Base-by-base conservation (phyloP, 2,329 filamentous ascomycete genomes). In the Sclerotinia subarctica region DNA sequence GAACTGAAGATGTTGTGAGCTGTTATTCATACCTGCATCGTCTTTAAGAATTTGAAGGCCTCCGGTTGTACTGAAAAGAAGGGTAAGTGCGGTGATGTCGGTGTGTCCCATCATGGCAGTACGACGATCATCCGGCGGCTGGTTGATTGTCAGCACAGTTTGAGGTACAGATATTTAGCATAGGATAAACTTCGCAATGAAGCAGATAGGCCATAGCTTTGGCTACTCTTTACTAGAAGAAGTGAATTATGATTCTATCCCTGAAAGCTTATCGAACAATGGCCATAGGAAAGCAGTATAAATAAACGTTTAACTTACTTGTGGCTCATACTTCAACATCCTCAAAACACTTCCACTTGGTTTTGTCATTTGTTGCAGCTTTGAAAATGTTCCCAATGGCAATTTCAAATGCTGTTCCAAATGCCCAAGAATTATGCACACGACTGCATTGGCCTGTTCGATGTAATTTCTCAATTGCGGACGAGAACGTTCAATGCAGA, bases 21-120 rank as follows among this genome's bases (percentile, higher is more conserved):
- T 26, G 6, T 24, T 35, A 8, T 24, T 66, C 63, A 5, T 38
- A 66, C 57, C 65, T 13, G 46, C 0, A 82, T 82, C 26, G 4
- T 73, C 69, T 7, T 60, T 67, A 10, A 73, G 70, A 10, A 79
- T 73, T 68, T 80, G 78, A 53, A 80, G 70, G 7, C 78, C 78
- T 2, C 77, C 77, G 1, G 78, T 72, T 64, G 73, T 70, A 65
- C 78, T 57, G n/a, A 52, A 46, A 10, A 67, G 56, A n/a, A 62
- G 65, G 17, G 56, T 67, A 13, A 67, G 35, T 13, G 65, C 13
- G 7, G 56, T 62, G 35, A 62, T 62, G 46, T 67, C 65, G 4
- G 65, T 67, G 11, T 67, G 56, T 2, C 56, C 56, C 56, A 62
- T 52, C 49, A 67, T 60, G 17, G 56, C 47, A 29, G 65, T 67